Evolutionary conservation across 1,139 yeast genomes (phyloP), one percentile per base, ranked within the genome.

Genomic region (Pichia sp.): DNA sequence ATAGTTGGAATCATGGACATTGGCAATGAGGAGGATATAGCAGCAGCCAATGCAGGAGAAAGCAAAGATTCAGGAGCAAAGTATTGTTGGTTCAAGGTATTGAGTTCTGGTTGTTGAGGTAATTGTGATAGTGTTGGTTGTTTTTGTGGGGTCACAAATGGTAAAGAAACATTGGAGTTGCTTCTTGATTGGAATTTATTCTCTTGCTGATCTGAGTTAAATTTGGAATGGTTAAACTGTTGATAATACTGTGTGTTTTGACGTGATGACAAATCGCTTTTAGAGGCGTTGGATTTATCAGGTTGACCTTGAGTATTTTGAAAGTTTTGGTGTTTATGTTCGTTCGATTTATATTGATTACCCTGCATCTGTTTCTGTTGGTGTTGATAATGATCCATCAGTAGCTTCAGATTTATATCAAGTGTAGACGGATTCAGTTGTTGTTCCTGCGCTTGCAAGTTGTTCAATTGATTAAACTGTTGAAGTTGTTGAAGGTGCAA

Each of bases 181-280:
- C 47, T 41, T 29, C 49, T 39, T 7, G 49, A 41, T 38, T 53
- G 55, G 9, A 49, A 42, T 9, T 27, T 32, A 27, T 27, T 5
- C 16, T 38, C 16, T 35, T 31, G 32, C 38, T 42, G 41, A 31
- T 31, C 33, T 31, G 10, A 10, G 9, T 8, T 31, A 8, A 29
- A 37, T 28, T 28, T 11, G 11, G 49, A 34, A 32, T 33, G 39
- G 29, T 27, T 6, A 5, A 23, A 36, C 31, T 31, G 33, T 26
- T 36, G 27, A 36, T 27, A 29, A 11, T 10, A 29, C 4, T 9
- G n/a, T 27, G 28, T 9, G 28, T 27, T 8, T 28, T 37, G 23
- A 23, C 10, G 29, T 4, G 10, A 26, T 26, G n/a, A 10, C 27
- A 11, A 6, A 28, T 28, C 9, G 4, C 6, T 37, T 29, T 27